These are phyloP conservation scores for Trifolium fragiferum DNA, from an alignment of 306 rosid species.

Conservation along the genomic window DNA sequence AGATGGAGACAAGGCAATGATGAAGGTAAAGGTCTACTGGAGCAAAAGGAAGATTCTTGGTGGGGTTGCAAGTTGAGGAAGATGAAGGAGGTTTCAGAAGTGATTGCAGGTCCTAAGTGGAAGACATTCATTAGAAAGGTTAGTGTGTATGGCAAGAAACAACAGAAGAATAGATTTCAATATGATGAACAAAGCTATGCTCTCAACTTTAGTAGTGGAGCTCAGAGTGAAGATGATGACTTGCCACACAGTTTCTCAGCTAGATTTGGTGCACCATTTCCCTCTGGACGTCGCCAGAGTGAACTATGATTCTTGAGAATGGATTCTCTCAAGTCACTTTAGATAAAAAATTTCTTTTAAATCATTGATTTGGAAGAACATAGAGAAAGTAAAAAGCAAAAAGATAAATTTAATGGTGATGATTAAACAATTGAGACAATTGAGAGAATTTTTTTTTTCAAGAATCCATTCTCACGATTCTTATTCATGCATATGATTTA, in stretches of 20 bases:
- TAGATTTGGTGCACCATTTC: conserved; percentile 52
- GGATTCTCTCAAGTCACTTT: too few species aligned
- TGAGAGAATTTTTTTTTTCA: too few species aligned
- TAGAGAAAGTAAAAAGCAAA: too few species aligned
- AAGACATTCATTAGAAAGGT: conserved; percentile 69
- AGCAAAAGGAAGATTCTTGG: conserved; percentile 51
- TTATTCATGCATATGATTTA: background rate
- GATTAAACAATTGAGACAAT: too few species aligned
- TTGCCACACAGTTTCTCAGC: conserved; percentile 54
- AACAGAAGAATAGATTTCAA: conserved; percentile 53
- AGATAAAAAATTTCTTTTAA: too few species aligned
- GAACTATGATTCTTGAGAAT: conserved; percentile 31
- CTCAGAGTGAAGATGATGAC: conserved; percentile 53
- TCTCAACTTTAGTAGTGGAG: conserved; percentile 63
- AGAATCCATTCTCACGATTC: too few species aligned
- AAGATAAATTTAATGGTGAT: too few species aligned
- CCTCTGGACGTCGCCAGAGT: conserved; percentile 34
- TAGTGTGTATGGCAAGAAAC: conserved; percentile 47
- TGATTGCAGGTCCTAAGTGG: conserved; percentile 74
- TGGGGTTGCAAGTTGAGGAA: conserved; percentile 49
- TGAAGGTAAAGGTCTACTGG: conserved; percentile 36
- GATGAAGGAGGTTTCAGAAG: conserved; percentile 58
- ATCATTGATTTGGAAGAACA: too few species aligned
- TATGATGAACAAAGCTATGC: conserved; percentile 78
- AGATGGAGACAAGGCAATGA: conserved; percentile 29